Percentiles rank a stretch among this genome's conserved stretches.
Evolutionary conservation across 305 asterid genomes (phyloP).

Genomic region (Fraxinus latifolia): DNA sequence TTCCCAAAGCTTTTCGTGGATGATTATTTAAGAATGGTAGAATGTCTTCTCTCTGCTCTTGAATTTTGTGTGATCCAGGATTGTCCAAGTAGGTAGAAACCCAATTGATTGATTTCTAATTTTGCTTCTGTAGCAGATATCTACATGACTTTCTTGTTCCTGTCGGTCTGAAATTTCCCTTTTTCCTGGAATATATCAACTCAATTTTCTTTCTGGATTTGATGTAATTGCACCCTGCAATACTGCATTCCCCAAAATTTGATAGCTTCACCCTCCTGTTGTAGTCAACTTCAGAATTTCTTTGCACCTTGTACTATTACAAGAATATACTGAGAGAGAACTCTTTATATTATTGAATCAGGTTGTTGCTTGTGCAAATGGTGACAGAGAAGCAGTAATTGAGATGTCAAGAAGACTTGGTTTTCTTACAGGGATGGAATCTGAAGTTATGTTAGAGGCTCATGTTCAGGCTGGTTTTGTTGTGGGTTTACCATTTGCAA

Average conservation of each 20-base stretch:
- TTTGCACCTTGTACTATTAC: neutral
- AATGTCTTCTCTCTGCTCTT: conserved; percentile 20
- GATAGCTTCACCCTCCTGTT: neutral
- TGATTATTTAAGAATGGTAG: conserved; percentile 85
- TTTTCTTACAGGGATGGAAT: conserved; percentile 83
- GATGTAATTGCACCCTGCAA: conserved; percentile 2
- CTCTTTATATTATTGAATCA: conserved; percentile 26
- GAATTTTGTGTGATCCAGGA: conserved; percentile 10
- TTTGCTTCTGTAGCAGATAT: neutral
- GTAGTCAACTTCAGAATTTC: neutral
- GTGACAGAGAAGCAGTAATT: conserved; percentile 64
- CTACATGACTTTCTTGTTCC: neutral
- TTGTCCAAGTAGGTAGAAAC: neutral
- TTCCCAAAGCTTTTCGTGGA: conserved; percentile 82
- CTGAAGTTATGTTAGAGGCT: conserved; percentile 81
- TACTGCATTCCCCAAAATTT: neutral
- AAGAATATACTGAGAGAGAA: conserved; percentile 15
- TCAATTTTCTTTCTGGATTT: neutral
- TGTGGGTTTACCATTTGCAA: conserved; percentile 86
- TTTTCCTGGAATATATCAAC: neutral
- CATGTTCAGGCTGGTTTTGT: conserved; percentile 93
- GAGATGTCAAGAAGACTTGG: conserved; percentile 92
- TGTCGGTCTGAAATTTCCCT: neutral
- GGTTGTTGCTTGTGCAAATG: conserved; percentile 88
- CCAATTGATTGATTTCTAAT: neutral